phyloP scores from a whole-genome alignment of 2,329 filamentous ascomycete genomes.

The Coniochaeta sp. region DNA sequence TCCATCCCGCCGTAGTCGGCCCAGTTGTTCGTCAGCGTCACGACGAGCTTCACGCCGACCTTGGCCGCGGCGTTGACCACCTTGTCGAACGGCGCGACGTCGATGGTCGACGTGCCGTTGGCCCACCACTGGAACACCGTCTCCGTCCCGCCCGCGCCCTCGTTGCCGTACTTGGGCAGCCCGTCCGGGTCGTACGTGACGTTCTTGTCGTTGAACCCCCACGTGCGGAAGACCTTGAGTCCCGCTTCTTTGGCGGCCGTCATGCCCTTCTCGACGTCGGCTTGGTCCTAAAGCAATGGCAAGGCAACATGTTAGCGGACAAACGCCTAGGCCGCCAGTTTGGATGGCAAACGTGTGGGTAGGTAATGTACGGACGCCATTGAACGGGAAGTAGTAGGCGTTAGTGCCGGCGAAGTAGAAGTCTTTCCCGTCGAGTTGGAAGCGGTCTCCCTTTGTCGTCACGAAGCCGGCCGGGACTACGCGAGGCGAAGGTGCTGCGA shows the following conservation, averaged over 20 bases:
- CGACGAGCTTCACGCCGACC: conserved; percentile 42
- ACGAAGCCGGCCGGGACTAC: conserved; percentile 33
- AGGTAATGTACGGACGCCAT: conserved; percentile 28
- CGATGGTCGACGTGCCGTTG: conserved; percentile 38
- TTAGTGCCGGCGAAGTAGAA: conserved; percentile 52
- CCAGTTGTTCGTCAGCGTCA: conserved; percentile 50
- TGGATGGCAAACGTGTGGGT: background rate
- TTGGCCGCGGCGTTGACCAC: conserved; percentile 42
- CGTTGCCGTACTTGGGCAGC: conserved; percentile 43
- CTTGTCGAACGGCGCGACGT: conserved; percentile 38
- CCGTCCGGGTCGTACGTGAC: conserved; percentile 34
- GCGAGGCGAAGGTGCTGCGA: conserved; percentile 1
- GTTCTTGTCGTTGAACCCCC: conserved; percentile 53
- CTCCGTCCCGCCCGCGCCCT: conserved; percentile 35
- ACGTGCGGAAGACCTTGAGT: conserved; percentile 46
- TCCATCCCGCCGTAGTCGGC: conserved; percentile 52
- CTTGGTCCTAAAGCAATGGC: conserved; percentile 22
- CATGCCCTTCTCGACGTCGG: conserved; percentile 38
- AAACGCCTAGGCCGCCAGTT: too few species aligned
- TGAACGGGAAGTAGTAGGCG: conserved; percentile 50
- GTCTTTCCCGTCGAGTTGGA: conserved; percentile 45
- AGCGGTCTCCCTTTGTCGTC: conserved; percentile 39
- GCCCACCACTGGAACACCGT: conserved; percentile 37
- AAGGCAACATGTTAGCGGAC: background rate
- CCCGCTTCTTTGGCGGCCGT: conserved; percentile 38